Evolutionary conservation across 176 grass and related monocot genomes (phyloP).

Genomic region (Dactylis glomerata): DNA sequence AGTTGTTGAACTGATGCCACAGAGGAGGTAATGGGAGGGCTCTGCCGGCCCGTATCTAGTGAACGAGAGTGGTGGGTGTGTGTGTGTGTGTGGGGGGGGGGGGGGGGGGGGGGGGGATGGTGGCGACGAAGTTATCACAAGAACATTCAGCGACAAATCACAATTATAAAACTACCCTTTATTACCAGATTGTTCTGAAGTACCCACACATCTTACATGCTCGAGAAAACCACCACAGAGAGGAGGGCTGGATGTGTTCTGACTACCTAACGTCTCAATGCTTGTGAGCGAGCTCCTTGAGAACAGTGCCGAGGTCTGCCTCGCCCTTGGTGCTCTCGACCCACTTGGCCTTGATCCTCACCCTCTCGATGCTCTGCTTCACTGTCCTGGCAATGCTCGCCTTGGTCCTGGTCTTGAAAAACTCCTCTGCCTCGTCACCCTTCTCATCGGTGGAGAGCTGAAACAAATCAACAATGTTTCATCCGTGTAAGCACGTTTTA

Average conservation of each 20-base stretch:
- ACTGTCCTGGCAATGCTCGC: conserved; percentile 67
- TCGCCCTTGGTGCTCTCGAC: conserved; percentile 60
- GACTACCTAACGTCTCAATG: conserved; percentile 14
- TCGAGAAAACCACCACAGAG: neutral
- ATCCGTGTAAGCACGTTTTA: neutral
- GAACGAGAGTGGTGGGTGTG: no score
- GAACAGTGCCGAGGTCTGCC: conserved; percentile 42
- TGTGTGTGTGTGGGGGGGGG: no score
- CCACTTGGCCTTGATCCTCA: conserved; percentile 87
- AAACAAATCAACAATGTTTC: conserved; percentile 11
- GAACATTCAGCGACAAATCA: neutral
- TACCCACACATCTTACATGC: neutral
- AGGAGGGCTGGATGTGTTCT: neutral
- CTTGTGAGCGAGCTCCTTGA: conserved; percentile 46
- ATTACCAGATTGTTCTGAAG: neutral
- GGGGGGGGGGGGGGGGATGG: no score
- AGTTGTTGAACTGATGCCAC: no score
- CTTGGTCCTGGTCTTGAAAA: conserved; percentile 69
- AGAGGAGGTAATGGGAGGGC: no score
- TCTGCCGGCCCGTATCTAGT: no score
- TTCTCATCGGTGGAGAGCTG: conserved; percentile 72
- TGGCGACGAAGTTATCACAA: no score
- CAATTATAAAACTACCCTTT: neutral
- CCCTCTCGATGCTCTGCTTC: conserved; percentile 84
- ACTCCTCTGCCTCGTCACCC: conserved; percentile 74